Percentiles rank a stretch among this genome's conserved stretches.
Conservation (phyloP, 2,329 filamentous ascomycete species). For the Sclerotinia glacialis region DNA sequence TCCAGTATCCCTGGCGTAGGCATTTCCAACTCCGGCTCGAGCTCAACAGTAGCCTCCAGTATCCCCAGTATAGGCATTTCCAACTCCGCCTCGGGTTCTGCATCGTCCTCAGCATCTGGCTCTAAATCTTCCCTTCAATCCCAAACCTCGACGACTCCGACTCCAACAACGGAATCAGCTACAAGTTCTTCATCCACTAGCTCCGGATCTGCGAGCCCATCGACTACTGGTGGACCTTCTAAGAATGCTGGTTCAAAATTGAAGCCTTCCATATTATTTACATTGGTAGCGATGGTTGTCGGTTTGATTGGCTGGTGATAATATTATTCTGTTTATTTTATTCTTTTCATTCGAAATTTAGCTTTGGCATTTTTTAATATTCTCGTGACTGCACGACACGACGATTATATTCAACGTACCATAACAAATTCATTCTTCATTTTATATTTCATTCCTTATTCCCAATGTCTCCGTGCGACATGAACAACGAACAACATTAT, state of each 20-base stretch:
- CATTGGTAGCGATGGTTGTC: not conserved
- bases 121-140: not conserved
- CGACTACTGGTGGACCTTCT: not conserved
- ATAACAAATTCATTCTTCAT: not conserved
- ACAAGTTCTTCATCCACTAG: not conserved
- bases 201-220: not conserved
- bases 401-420: not conserved
- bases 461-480: not conserved
- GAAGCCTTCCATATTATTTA: not conserved
- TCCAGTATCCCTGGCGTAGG: not conserved
- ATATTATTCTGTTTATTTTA: not conserved
- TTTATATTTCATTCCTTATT: not conserved
- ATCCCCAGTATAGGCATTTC: not conserved
- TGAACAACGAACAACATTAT: not conserved
- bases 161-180: slow-evolving; percentile 1
- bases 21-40: not conserved
- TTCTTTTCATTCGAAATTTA: not conserved
- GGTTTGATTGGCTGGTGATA: not conserved
- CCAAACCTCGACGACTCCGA: not conserved
- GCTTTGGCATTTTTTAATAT: not conserved
- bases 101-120: not conserved
- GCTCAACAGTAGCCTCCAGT: not conserved
- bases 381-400: not conserved
- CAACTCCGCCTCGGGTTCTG: not conserved
- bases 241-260: not conserved